Base-by-base conservation (phyloP, 352 stramenopile genomes). In the Globisporangium cederbergense region DNA sequence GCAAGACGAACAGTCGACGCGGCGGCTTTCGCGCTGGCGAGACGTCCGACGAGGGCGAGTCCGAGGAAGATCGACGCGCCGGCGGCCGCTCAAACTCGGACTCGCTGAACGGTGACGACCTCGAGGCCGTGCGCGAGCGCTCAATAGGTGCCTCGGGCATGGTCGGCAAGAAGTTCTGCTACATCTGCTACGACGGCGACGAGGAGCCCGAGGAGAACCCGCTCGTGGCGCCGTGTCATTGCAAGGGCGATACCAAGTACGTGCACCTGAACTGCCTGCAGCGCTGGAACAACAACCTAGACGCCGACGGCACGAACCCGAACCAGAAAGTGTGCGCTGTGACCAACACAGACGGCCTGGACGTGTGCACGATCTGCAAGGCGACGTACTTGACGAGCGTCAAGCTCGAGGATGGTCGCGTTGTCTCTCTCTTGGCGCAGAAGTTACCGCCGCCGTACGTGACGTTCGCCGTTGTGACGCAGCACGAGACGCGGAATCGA, bases 111-210 rank as follows among this genome's bases (percentile, higher is more conserved):
- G 65, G 60, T 22, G 36, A 66, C n/a, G 61, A 66, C 7, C 54
- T 49, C n/a, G 68, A 62, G 11, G 42, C 43, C 2, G 40, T 57
- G 10, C 62, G 62, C 28, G 66, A 70, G 47, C 64, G 69, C 34
- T 76, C 79, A 18, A 54, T 89, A 13, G 81, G 81, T n/a, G 71
- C 86, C 10, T 66, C 75, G 3, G 73, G 70, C 2, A 71, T 71
- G 11, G 62, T 71, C 18, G 78, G 73, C 66, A 91, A 91, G 50
- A 66, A 70, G 22, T 91, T 94, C 65, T 97, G 91, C 72, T 97
- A 97, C 75, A 97, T 97, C 83, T 97, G 91, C 73, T 97, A 97
- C 73, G 91, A 97, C 62, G 86, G 79, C 52, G 90, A 96, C 49
- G 88, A 96, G 64, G 83, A 96, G 42, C 72, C 83, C 2, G 75